A percentile compares a stretch with the other conserved stretches of the same genome.
phyloP scores from a whole-genome alignment of 495 filamentous ascomycete genomes.

The Sporormia fimetaria region DNA sequence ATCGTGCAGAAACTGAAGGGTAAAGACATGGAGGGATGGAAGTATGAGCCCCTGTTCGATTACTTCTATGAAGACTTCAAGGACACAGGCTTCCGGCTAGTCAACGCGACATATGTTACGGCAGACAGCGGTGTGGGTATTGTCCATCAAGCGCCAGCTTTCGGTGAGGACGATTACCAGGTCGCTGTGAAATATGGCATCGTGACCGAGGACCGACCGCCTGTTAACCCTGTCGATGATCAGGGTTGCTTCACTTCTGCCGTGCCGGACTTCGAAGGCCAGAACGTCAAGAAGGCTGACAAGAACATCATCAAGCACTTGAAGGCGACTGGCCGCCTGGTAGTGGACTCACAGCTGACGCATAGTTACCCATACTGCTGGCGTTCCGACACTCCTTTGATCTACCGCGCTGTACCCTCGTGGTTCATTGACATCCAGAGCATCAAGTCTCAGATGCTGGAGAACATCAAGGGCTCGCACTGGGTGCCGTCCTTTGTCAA shows the following conservation, averaged over 20 bases:
- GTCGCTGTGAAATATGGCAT: slow-evolving; percentile 68
- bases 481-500: slow-evolving; percentile 94
- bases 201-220: slow-evolving; percentile 60
- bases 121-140: slow-evolving; percentile 89
- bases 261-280: slow-evolving; percentile 74
- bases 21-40: slow-evolving; percentile 81
- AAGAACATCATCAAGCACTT: slow-evolving; percentile 89
- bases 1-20: slow-evolving; percentile 73
- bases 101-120: slow-evolving; percentile 84
- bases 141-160: slow-evolving; percentile 90
- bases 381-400: slow-evolving; percentile 88
- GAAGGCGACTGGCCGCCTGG: slow-evolving; percentile 64
- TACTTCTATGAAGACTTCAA: slow-evolving; percentile 95
- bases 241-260: slow-evolving; percentile 68
- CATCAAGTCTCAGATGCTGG: slow-evolving; percentile 80
- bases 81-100: slow-evolving; percentile 69
- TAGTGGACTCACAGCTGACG: slow-evolving; percentile 82
- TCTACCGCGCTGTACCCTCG: slow-evolving; percentile 85
- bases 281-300: slow-evolving; percentile 90
- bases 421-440: slow-evolving; percentile 88
- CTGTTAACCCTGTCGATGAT: slow-evolving; percentile 85
- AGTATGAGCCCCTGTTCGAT: slow-evolving; percentile 81
- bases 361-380: slow-evolving; percentile 96
- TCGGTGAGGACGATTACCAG: slow-evolving; percentile 94
- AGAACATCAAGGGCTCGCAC: slow-evolving; percentile 80